Evolutionary conservation across 164 flowering plant genomes (phyloP).

Genomic region (Akebia trifoliata): DNA sequence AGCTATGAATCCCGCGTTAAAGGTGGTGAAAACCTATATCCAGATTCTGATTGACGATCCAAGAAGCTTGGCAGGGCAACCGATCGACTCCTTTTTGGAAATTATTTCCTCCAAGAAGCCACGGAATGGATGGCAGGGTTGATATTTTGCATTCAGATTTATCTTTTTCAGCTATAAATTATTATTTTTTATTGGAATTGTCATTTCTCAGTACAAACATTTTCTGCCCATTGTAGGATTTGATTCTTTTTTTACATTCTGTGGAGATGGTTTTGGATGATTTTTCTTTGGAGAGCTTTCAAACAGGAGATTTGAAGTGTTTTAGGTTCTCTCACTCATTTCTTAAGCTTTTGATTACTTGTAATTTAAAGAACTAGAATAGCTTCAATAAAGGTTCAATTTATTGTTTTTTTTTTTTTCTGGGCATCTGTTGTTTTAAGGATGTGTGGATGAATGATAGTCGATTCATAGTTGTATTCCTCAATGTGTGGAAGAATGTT

Average conservation of each 20-base stretch:
- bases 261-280: constrained; percentile 1
- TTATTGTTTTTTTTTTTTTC: too few relatives aligned
- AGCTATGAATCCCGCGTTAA: constrained; percentile 83
- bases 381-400: constrained; percentile 6
- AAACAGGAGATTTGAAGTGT: background rate
- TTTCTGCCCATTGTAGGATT: constrained; percentile 13
- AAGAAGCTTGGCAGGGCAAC: too few relatives aligned
- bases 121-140: constrained; percentile 17
- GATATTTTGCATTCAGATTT: constrained; percentile 1
- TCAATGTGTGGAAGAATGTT: background rate
- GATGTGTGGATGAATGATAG: background rate
- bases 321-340: background rate
- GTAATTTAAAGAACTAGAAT: background rate
- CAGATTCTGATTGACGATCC: constrained; percentile 55
- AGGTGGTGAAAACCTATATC: constrained; percentile 80
- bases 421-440: too few relatives aligned
- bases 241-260: constrained; percentile 8
- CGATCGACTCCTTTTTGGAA: constrained; percentile 77
- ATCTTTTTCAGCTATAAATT: background rate
- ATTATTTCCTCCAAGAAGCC: constrained; percentile 65
- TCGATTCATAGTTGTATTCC: background rate
- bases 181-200: background rate
- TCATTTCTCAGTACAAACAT: constrained; percentile 15
- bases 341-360: background rate
- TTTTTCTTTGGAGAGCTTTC: background rate